Conservation (phyloP, 2,329 filamentous ascomycete genomes). For the Xylariaceae sp. region DNA sequence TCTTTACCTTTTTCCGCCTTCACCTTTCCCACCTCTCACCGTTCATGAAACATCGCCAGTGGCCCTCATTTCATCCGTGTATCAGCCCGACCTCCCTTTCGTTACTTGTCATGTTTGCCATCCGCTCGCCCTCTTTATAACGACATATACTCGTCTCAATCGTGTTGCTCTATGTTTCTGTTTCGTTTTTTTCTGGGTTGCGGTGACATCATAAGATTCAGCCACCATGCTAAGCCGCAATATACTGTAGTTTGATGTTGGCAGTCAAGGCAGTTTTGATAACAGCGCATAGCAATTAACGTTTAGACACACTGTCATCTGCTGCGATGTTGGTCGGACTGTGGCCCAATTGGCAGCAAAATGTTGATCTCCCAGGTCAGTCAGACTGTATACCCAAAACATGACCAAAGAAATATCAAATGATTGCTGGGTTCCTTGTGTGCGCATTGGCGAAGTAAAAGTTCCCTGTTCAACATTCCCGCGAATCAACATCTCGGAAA, state of each 20-base stretch:
- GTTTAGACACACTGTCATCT: neutral
- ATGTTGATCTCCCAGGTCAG: conserved; percentile 8
- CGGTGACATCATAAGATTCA: conserved; percentile 26
- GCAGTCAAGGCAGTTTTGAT: neutral
- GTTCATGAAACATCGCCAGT: conserved; percentile 18
- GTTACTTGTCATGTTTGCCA: conserved; percentile 2
- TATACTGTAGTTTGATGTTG: neutral
- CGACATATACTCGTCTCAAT: too few species aligned
- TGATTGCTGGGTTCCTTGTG: neutral
- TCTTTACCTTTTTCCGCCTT: conserved; percentile 14
- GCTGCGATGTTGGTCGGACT: neutral
- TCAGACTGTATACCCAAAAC: neutral
- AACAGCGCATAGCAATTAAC: neutral
- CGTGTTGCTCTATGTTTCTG: too few species aligned
- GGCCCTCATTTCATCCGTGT: conserved; percentile 15
- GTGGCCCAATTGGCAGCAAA: neutral
- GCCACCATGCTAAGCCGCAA: neutral
- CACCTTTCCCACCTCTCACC: conserved; percentile 14
- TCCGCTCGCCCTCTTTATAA: too few species aligned
- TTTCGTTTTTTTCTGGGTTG: neutral
- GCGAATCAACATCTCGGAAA: conserved; percentile 14
- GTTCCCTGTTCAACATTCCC: conserved; percentile 13
- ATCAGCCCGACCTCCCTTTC: conserved; percentile 13
- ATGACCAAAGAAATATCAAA: neutral
- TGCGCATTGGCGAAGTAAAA: conserved; percentile 8